phyloP scores from a whole-genome alignment of 192 early-diverging fungal species.

The Coemansia sp. region DNA sequence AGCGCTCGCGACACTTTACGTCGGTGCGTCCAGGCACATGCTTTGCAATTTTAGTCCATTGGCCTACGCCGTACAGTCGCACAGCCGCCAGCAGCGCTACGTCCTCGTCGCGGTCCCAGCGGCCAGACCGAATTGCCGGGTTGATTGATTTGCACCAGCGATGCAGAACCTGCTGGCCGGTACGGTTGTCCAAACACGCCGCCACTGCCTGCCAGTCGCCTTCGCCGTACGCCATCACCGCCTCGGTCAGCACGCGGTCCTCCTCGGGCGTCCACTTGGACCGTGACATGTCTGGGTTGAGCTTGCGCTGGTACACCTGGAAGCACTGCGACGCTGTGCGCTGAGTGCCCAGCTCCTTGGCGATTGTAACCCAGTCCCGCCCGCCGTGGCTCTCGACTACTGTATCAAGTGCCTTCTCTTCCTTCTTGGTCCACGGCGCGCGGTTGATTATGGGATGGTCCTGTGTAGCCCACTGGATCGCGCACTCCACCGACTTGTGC shows the following conservation, averaged over 20 bases:
- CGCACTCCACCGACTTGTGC: conserved; percentile 66
- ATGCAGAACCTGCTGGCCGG: conserved; percentile 69
- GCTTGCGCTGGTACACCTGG: conserved; percentile 61
- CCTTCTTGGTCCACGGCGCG: conserved; percentile 62
- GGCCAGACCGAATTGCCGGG: conserved; percentile 63
- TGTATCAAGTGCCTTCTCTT: conserved; percentile 51
- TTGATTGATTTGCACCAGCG: conserved; percentile 73
- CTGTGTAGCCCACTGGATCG: conserved; percentile 77
- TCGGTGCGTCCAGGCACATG: conserved; percentile 73
- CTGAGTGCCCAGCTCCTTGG: conserved; percentile 61
- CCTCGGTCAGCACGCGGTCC: conserved; percentile 61
- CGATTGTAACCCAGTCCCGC: conserved; percentile 69
- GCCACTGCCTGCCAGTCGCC: conserved; percentile 74
- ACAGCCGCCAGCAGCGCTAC: conserved; percentile 63
- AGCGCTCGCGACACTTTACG: conserved; percentile 77
- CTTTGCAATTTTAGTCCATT: conserved; percentile 72
- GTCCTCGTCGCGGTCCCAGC: conserved; percentile 72
- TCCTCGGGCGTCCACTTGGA: conserved; percentile 71
- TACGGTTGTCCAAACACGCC: conserved; percentile 62
- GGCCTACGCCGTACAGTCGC: conserved; percentile 63
- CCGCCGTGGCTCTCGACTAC: conserved; percentile 52
- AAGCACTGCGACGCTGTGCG: conserved; percentile 77
- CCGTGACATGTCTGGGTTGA: conserved; percentile 44
- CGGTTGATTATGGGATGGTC: conserved; percentile 80
- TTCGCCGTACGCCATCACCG: conserved; percentile 67